Percentiles rank a stretch among this genome's conserved stretches.
These are phyloP conservation scores for Saccharomycopsis sp. DNA, from an alignment of 805 yeast genomes.

Conservation along the genomic window DNA sequence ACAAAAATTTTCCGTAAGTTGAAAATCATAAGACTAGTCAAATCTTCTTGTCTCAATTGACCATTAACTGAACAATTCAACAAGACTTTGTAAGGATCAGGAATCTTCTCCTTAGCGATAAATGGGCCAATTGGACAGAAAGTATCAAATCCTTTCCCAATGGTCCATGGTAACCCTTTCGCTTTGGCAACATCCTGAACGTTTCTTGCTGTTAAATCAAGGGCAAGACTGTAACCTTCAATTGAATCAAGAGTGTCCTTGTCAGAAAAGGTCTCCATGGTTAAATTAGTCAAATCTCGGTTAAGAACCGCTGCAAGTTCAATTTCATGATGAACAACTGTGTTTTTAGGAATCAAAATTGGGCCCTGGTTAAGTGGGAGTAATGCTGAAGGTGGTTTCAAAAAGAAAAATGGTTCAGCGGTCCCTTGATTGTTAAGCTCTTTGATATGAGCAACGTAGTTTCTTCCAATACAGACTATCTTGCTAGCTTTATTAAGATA, in stretches of 20 bases:
- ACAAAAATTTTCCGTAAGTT: constrained; percentile 75
- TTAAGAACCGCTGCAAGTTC: constrained; percentile 80
- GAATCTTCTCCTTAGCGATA: constrained; percentile 58
- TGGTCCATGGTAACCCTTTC: constrained; percentile 95
- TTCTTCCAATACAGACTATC: constrained; percentile 91
- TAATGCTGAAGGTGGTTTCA: constrained; percentile 81
- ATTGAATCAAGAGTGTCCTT: constrained; percentile 71
- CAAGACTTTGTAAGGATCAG: constrained; percentile 67
- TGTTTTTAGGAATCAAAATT: constrained; percentile 75
- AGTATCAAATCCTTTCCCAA: constrained; percentile 95
- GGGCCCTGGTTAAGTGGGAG: constrained; percentile 48
- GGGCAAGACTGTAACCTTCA: constrained; percentile 81
- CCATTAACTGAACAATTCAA: constrained; percentile 58
- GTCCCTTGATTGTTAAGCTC: constrained; percentile 84
- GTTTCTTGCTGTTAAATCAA: constrained; percentile 93
- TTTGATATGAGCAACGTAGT: constrained; percentile 91
- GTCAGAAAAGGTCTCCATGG: constrained; percentile 44
- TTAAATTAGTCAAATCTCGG: constrained; percentile 51
- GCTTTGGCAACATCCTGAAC: constrained; percentile 92
- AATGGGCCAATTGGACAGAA: constrained; percentile 80
- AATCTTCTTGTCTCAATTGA: constrained; percentile 60
- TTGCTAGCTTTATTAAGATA: constrained; percentile 64
- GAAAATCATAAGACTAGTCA: constrained; percentile 79
- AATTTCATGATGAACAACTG: constrained; percentile 82
- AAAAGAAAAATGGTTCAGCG: constrained; percentile 81